A percentile compares a stretch with the other conserved stretches of the same genome.
These are phyloP conservation scores for Kwoniella sp. DNA, from an alignment of 768 basidiomycete genomes.

Conservation along the genomic window DNA sequence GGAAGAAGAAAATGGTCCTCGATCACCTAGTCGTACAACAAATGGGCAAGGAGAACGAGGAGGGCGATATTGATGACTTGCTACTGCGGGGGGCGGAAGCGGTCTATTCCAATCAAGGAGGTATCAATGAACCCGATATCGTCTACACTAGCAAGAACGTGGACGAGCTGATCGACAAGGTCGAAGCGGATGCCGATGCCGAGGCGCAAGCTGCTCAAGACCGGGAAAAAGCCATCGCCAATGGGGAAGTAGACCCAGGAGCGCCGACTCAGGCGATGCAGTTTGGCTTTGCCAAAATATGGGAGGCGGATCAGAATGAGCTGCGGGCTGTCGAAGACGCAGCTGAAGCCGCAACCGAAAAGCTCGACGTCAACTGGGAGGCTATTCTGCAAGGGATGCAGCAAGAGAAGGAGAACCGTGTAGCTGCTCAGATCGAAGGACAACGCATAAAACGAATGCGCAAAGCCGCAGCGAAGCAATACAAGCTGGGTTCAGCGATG, in stretches of 20 bases:
- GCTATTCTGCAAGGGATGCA: conserved; percentile 60
- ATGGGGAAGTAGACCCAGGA: conserved; percentile 55
- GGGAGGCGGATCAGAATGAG: conserved; percentile 72
- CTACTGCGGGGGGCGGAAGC: conserved; percentile 82
- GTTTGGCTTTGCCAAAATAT: conserved; percentile 87
- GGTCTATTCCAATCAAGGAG: conserved; percentile 60
- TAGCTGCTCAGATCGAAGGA: conserved; percentile 59
- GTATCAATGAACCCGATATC: conserved; percentile 59
- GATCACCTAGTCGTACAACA: conserved; percentile 95
- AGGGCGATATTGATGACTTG: conserved; percentile 81
- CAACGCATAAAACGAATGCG: conserved; percentile 63
- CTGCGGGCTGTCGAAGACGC: conserved; percentile 57
- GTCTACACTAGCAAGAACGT: conserved; percentile 68
- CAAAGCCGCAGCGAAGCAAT: conserved; percentile 59
- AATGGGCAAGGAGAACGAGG: conserved; percentile 79
- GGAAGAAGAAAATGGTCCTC: conserved; percentile 90
- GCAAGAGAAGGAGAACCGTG: conserved; percentile 54
- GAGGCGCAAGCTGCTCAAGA: conserved; percentile 28
- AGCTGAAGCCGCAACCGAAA: conserved; percentile 49
- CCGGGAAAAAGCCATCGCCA: conserved; percentile 57
- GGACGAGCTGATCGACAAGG: conserved; percentile 78
- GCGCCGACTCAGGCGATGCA: conserved; percentile 54
- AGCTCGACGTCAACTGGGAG: conserved; percentile 72
- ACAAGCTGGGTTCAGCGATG: neutral
- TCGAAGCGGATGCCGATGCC: conserved; percentile 60